Percentiles rank a stretch among this genome's conserved stretches.
Evolutionary conservation across 2,329 filamentous ascomycete species (phyloP).

Genomic region (Hymenoscyphus scutula): DNA sequence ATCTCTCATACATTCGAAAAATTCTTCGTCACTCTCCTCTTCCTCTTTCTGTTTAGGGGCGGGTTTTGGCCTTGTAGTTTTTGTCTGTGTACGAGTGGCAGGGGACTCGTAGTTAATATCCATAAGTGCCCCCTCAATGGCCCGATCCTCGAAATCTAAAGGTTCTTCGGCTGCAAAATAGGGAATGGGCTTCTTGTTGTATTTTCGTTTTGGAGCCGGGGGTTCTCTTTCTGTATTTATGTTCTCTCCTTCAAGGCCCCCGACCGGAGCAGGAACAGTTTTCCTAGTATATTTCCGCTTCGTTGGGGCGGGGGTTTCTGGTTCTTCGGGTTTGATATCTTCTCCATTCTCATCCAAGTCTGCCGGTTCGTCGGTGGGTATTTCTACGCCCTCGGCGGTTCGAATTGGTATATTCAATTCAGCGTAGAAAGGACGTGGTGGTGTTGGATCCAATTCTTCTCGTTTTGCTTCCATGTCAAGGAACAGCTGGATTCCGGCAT

Average conservation of each 20-base stretch:
- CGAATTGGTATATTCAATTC: conserved; percentile 66
- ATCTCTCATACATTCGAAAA: not conserved
- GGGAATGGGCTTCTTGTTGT: conserved; percentile 3
- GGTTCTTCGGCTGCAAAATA: not conserved
- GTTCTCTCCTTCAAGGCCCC: not conserved
- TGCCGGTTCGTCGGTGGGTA: conserved; percentile 29
- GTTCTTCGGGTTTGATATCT: conserved; percentile 23
- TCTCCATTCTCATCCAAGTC: conserved; percentile 33
- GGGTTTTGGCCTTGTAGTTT: not conserved
- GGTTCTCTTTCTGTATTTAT: not conserved
- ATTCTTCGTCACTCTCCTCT: not conserved
- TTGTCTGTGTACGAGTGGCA: not conserved
- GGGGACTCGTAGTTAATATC: not conserved
- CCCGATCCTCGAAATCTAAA: not conserved
- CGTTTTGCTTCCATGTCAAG: conserved; percentile 68
- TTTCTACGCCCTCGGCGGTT: conserved; percentile 45
- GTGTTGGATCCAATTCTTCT: conserved; percentile 62
- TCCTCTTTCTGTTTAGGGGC: not conserved
- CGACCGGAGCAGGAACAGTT: not conserved
- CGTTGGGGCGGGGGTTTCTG: not conserved
- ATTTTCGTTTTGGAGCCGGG: conserved; percentile 8
- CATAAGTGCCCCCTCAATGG: not conserved
- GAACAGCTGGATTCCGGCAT: conserved; percentile 73
- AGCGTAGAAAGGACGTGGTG: conserved; percentile 66
- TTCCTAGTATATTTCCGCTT: not conserved